Evolutionary conservation across 2,329 filamentous ascomycete species (phyloP).

Genomic region (Cercospora canescens): DNA sequence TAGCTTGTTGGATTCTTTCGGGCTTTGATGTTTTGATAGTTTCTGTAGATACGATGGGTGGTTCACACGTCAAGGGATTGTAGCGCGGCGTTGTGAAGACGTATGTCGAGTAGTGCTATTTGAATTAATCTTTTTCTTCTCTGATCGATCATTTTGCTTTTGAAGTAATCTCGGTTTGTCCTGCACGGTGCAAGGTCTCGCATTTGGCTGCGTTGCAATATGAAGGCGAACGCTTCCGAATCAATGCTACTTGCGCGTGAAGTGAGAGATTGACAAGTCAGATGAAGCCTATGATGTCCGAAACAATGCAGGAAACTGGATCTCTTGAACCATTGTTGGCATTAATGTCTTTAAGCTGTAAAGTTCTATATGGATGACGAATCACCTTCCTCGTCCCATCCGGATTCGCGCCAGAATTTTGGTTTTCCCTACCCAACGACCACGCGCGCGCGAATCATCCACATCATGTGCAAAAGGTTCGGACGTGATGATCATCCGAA

Average conservation of each 20-base stretch:
- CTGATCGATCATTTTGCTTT: neutral
- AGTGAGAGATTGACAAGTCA: neutral
- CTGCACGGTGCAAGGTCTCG: too few species aligned
- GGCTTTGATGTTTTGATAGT: slow-evolving; percentile 59
- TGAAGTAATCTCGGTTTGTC: too few species aligned
- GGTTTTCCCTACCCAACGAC: neutral
- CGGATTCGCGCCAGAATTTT: neutral
- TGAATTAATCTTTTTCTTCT: neutral
- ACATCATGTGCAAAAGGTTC: neutral
- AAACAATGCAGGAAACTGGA: neutral
- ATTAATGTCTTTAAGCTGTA: slow-evolving; percentile 5
- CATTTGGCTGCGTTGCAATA: too few species aligned
- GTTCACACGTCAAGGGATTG: neutral
- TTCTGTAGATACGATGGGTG: neutral
- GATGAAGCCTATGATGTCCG: neutral
- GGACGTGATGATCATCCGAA: slow-evolving; percentile 4
- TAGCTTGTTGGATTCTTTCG: slow-evolving; percentile 88
- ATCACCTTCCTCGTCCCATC: neutral
- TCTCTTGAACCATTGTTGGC: neutral
- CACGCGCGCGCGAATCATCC: neutral
- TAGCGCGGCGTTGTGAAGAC: neutral
- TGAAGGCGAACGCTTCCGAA: neutral
- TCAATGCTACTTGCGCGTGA: neutral
- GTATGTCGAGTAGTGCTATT: neutral
- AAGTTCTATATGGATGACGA: neutral